phyloP scores from a whole-genome alignment of 2,329 filamentous ascomycete species.

The Helminthosporium solani region DNA sequence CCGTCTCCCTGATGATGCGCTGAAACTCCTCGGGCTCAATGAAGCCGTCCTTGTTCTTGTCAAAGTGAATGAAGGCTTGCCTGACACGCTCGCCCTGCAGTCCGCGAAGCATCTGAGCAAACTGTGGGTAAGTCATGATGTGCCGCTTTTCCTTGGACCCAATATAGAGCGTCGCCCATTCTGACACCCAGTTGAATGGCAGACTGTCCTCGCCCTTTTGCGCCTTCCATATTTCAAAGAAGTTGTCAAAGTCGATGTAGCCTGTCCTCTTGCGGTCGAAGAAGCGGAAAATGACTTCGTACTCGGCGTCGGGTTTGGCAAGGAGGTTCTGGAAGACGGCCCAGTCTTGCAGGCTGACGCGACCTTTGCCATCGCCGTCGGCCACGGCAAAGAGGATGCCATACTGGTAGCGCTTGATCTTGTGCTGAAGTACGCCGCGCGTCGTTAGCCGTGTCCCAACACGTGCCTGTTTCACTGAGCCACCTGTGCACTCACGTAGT shows the following conservation, averaged over 20 bases:
- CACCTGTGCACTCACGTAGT: conserved; percentile 92
- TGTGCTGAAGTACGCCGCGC: conserved; percentile 66
- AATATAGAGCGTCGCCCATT: conserved; percentile 94
- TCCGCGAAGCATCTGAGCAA: conserved; percentile 95
- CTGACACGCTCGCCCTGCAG: conserved; percentile 94
- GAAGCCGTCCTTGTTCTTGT: conserved; percentile 89
- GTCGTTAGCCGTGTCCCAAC: conserved; percentile 31
- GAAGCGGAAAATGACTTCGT: conserved; percentile 95
- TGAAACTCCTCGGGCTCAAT: conserved; percentile 96
- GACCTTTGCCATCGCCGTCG: conserved; percentile 73
- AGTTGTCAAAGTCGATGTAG: conserved; percentile 84
- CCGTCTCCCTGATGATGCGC: conserved; percentile 90
- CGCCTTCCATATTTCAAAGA: conserved; percentile 79
- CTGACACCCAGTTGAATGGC: conserved; percentile 94
- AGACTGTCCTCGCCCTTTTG: conserved; percentile 85
- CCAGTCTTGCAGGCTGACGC: conserved; percentile 82
- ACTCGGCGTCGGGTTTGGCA: conserved; percentile 92
- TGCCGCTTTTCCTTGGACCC: conserved; percentile 85
- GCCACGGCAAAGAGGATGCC: conserved; percentile 89
- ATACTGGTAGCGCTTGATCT: conserved; percentile 96
- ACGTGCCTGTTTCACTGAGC: conserved; percentile 15
- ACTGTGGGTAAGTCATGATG: conserved; percentile 91
- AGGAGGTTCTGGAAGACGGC: conserved; percentile 91
- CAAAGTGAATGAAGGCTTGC: conserved; percentile 90
- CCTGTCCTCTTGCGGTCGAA: conserved; percentile 87